Base-by-base conservation (phyloP, 208 protist genomes). In the Wallacemonas sp. region DNA sequence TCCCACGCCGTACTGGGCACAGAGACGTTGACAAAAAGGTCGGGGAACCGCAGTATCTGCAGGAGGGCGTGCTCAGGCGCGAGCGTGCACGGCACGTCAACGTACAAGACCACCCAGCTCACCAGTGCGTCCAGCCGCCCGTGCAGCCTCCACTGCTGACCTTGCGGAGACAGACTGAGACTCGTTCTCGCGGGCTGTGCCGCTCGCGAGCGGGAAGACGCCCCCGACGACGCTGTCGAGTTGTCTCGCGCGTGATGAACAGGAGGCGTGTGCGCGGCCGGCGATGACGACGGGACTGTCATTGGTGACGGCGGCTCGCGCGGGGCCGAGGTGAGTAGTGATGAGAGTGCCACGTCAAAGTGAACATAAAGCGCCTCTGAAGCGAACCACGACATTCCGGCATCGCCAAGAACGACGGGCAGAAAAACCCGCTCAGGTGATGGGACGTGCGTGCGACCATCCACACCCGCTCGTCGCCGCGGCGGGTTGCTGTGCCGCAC, bases 341-440 rank as follows among this genome's bases (percentile, higher is more conserved):
- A 32, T 32, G 50, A 34, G 50, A 57, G 50, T 4, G 50, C 50
- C 12, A 57, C 50, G 8, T 38, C 17, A 6, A 57, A 37, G 32
- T 19, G 24, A 4, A 41, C 50, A n/a, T 57, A 63, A 33, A 78
- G 57, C 59, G 68, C 55, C 22, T 70, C 57, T 3, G 67, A 27
- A 29, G 72, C 22, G 61, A 68, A 73, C 66, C 73, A 78, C 58
- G 73, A 73, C 73, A 78, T 78, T 8, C 73, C 73, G 29, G 48
- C 67, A 26, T 78, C 73, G 0, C 57, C 63, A 10, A 78, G 33
- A 34, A 63, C 68, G 22, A 78, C 53, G 8, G 73, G 62, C 1
- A 78, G 42, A 36, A 71, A 77, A 15, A 48, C 41, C 41, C 41
- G 41, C 41, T 6, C 41, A 12, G 6, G 34, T 38, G 9, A 38